Conservation (phyloP, 768 basidiomycete genomes). For the Cyclocybe aegerita region DNA sequence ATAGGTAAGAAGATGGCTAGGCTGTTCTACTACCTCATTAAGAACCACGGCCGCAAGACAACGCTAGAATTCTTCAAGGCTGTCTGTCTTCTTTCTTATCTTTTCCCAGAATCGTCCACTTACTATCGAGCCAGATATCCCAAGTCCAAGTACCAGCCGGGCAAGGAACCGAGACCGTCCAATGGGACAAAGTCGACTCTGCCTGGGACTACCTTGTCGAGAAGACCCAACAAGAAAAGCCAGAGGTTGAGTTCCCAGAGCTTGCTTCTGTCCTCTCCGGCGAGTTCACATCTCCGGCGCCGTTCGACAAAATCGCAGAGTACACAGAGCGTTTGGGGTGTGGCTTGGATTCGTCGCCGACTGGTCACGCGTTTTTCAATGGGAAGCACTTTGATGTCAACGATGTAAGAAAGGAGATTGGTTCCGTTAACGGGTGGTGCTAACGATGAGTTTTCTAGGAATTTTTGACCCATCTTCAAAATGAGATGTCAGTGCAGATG, state of each 20-base stretch:
- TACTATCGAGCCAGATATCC: conserved; percentile 30
- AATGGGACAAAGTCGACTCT: conserved; percentile 42
- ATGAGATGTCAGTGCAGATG: conserved; percentile 56
- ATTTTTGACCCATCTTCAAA: conserved; percentile 64
- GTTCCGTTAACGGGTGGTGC: neutral
- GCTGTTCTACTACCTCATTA: conserved; percentile 66
- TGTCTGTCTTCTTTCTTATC: conserved; percentile 29
- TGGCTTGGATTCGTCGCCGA: conserved; percentile 30
- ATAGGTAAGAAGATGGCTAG: conserved; percentile 69
- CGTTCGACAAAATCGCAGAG: conserved; percentile 42
- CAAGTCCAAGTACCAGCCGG: conserved; percentile 31
- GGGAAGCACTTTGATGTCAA: conserved; percentile 74
- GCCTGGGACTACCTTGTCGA: conserved; percentile 37
- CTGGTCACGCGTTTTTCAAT: conserved; percentile 83
- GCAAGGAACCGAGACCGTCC: conserved; percentile 28
- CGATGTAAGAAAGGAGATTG: conserved; percentile 48
- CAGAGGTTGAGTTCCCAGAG: conserved; percentile 19
- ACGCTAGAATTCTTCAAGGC: conserved; percentile 61
- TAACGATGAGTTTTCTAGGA: conserved; percentile 38
- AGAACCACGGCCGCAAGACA: conserved; percentile 58
- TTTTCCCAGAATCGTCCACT: neutral
- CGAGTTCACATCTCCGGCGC: conserved; percentile 27
- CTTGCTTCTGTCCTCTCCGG: conserved; percentile 21
- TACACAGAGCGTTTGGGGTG: conserved; percentile 65
- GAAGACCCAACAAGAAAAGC: conserved; percentile 25